These are phyloP conservation scores for Goffeauzyma gilvescens DNA, from an alignment of 768 basidiomycete genomes.

Conservation along the genomic window DNA sequence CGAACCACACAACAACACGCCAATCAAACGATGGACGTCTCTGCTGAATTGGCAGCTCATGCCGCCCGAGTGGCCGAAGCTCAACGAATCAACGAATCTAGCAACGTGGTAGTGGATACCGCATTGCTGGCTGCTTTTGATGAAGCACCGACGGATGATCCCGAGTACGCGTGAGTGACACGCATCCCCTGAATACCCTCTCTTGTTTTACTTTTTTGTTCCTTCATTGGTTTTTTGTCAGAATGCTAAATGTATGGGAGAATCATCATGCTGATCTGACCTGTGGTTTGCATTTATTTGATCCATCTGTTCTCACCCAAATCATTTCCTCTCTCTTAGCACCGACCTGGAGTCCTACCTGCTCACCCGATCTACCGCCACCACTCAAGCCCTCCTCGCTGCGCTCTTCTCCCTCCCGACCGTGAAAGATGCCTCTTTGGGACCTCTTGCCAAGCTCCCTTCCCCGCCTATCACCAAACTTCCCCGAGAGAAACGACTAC, in stretches of 20 bases:
- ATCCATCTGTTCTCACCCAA: not conserved
- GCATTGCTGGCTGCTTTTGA: conserved; percentile 74
- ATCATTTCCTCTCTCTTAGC: conserved; percentile 33
- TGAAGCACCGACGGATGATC: conserved; percentile 64
- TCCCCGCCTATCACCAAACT: conserved; percentile 46
- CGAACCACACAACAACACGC: too few relatives aligned
- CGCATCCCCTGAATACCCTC: not conserved
- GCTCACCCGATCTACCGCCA: conserved; percentile 52
- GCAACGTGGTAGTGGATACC: conserved; percentile 42
- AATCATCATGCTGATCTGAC: too few relatives aligned
- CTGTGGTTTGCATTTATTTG: too few relatives aligned
- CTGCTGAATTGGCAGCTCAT: conserved; percentile 55
- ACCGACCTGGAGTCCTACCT: conserved; percentile 65
- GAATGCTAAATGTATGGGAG: not conserved
- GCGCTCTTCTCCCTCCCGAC: conserved; percentile 69
- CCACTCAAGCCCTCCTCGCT: conserved; percentile 59
- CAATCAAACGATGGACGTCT: conserved; percentile 78
- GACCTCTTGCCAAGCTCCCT: conserved; percentile 67
- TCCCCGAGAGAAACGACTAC: conserved; percentile 79
- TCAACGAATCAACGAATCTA: conserved; percentile 6
- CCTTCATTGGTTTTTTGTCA: not conserved
- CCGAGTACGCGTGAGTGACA: conserved; percentile 54
- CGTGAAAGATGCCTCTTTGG: conserved; percentile 36
- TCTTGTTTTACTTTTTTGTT: not conserved
- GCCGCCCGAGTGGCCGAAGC: conserved; percentile 38